Conservation (phyloP, 306 rosid genomes). For the Cucurbita ficifolia region DNA sequence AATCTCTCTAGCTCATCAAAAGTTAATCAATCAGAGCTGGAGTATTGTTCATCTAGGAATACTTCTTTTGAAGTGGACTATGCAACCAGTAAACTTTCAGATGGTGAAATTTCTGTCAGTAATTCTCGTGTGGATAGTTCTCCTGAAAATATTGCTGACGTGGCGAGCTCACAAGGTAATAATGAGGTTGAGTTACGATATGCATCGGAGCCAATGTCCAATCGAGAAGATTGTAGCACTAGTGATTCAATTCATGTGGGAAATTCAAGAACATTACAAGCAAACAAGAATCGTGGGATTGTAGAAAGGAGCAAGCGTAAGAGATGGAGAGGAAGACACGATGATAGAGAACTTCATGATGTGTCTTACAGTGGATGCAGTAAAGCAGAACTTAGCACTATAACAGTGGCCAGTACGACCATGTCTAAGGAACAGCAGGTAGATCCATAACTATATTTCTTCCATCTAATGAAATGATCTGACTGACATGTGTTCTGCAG, state of each 20-base stretch:
- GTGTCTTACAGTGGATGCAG: constrained; percentile 32
- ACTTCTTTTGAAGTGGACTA: constrained; percentile 47
- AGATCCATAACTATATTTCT: constrained; percentile 2
- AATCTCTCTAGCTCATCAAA: constrained; percentile 32
- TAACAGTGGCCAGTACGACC: constrained; percentile 12
- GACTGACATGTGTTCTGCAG: constrained; percentile 29
- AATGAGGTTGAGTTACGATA: constrained; percentile 56
- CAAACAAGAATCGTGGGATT: constrained; percentile 37
- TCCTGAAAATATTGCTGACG: constrained; percentile 68
- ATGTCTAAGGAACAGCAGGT: constrained; percentile 63
- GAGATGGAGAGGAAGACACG: constrained; percentile 89
- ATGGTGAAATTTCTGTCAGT: constrained; percentile 66
- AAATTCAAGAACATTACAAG: constrained; percentile 38
- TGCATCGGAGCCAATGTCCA: constrained; percentile 39
- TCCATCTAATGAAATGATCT: constrained; percentile 9
- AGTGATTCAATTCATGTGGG: constrained; percentile 60
- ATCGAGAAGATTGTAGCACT: constrained; percentile 87
- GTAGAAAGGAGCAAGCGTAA: constrained; percentile 85
- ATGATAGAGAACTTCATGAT: constrained; percentile 33
- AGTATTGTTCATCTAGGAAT: constrained; percentile 44
- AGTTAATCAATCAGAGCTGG: constrained; percentile 35
- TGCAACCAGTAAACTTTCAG: constrained; percentile 55
- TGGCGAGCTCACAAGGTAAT: constrained; percentile 42
- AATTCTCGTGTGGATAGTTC: constrained; percentile 42
- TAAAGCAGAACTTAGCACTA: constrained; percentile 43